phyloP scores from a whole-genome alignment of 768 basidiomycete genomes.

The Mrakia hoshinonis region DNA sequence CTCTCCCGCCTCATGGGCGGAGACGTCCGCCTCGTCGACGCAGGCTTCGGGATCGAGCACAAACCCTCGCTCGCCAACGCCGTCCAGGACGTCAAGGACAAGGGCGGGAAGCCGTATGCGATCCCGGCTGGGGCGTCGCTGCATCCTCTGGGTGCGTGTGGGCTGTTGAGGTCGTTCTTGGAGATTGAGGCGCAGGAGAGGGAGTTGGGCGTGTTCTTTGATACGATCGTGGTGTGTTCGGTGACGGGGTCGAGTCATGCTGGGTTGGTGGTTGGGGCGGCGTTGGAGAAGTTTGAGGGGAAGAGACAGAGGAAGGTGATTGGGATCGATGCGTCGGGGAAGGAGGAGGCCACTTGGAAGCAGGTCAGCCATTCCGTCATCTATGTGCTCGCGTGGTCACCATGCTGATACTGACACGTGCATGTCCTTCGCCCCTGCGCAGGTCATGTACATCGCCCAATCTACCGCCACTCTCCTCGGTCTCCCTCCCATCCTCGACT shows the following conservation, averaged over 20 bases:
- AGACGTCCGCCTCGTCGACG: slow-evolving; percentile 33
- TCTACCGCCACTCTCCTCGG: slow-evolving; percentile 32
- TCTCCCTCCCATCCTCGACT: slow-evolving; percentile 30
- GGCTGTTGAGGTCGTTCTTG: slow-evolving; percentile 32
- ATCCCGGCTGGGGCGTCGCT: slow-evolving; percentile 36
- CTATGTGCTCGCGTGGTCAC: too few relatives aligned
- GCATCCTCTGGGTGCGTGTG: slow-evolving; percentile 33
- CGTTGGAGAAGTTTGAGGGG: slow-evolving; percentile 31
- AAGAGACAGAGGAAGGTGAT: slow-evolving; percentile 32
- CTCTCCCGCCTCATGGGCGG: slow-evolving; percentile 35
- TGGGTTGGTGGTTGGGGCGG: slow-evolving; percentile 32
- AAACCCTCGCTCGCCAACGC: slow-evolving; percentile 33
- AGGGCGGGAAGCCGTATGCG: slow-evolving; percentile 31
- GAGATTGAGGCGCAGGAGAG: slow-evolving; percentile 33
- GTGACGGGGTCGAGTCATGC: slow-evolving; percentile 36
- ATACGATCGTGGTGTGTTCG: slow-evolving; percentile 33
- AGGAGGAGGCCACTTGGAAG: slow-evolving; percentile 31
- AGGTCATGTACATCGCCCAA: slow-evolving; percentile 32
- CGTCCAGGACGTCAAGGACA: slow-evolving; percentile 32
- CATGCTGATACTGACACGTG: too few relatives aligned
- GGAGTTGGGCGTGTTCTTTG: slow-evolving; percentile 32
- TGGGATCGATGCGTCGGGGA: slow-evolving; percentile 34
- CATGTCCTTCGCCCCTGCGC: background rate
- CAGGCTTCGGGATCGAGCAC: slow-evolving; percentile 33
- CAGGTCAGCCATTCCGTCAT: background rate